Base-by-base conservation (phyloP, 345 rosid species). In the Xanthoceras sorbifolium region DNA sequence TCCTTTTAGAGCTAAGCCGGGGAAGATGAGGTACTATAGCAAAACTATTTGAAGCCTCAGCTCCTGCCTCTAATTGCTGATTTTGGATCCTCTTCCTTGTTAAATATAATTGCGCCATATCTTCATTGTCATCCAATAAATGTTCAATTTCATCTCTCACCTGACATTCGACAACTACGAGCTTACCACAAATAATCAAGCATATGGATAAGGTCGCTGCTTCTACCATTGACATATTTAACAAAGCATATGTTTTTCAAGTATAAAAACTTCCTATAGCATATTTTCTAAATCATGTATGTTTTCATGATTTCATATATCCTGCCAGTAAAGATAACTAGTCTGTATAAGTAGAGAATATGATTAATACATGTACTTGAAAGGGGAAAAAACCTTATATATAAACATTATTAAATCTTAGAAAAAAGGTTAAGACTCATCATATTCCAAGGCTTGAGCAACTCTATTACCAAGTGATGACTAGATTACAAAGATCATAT, bases 131-230 rank as follows among this genome's bases (percentile, higher is more conserved):
- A 79, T 95, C 97, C 74, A 92, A 71, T 72, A 91, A 76, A 79
- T 95, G 98, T 76, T 93, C 98, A 50, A 92, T 89, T 69, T 92
- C 97, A 83, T 95, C 99, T 79, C 99, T 91, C 76, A 93, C 94
- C 97, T 95, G 85, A 66, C 62, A 77, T 69, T 9, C 26, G 52
- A 64, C 32, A 77, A 69, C 68, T 18, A 55, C 2, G 38, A 44
- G 22, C 40, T 75, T 72, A 59, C 40, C 42, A 48, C 22, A 32
- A 74, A 14, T 42, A 67, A 23, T 36, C 44, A 48, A 48, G 25
- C 26, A 72, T 22, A 42, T 0, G 17, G 40, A 20, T 8, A 20
- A 64, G 29, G 22, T n/a, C 57, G 63, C 52, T 62, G 57, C 38
- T 64, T 44, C 50, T 63, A 54, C 15, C 1, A 52, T 46, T 34